Evolutionary conservation across 306 rosid genomes (phyloP).

Genomic region (Cicer arietinum): DNA sequence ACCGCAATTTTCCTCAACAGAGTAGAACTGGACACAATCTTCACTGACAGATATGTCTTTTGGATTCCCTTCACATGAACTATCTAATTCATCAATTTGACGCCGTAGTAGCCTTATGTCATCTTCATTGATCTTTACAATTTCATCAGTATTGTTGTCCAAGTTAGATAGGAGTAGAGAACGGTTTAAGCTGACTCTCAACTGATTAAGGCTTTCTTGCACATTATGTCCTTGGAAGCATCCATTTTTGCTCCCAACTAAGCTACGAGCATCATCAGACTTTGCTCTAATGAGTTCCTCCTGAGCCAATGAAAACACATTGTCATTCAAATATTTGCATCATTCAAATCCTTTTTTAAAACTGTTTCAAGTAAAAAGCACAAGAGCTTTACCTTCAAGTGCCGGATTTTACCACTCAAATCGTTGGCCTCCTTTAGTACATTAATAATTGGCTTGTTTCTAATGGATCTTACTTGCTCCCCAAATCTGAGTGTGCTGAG

Average conservation of each 20-base stretch:
- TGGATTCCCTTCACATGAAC: slow-evolving; percentile 58
- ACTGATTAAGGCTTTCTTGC: slow-evolving; percentile 81
- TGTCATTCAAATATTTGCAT: slow-evolving; percentile 31
- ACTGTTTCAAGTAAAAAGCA: slow-evolving; percentile 29
- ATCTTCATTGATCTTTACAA: slow-evolving; percentile 57
- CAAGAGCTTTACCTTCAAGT: slow-evolving; percentile 70
- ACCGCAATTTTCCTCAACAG: slow-evolving; percentile 61
- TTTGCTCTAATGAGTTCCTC: slow-evolving; percentile 90
- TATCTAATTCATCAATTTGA: slow-evolving; percentile 66
- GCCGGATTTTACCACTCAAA: slow-evolving; percentile 82
- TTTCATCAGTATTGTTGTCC: slow-evolving; percentile 64
- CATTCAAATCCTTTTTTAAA: slow-evolving; percentile 36
- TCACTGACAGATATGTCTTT: slow-evolving; percentile 46
- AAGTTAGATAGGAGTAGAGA: slow-evolving; percentile 69
- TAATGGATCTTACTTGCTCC: slow-evolving; percentile 66
- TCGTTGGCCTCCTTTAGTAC: slow-evolving; percentile 77
- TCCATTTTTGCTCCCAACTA: slow-evolving; percentile 54
- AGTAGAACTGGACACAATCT: slow-evolving; percentile 60
- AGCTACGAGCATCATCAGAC: slow-evolving; percentile 50
- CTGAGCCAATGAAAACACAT: slow-evolving; percentile 52
- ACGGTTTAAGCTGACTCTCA: slow-evolving; percentile 84
- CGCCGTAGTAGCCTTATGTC: slow-evolving; percentile 68
- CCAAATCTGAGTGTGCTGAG: slow-evolving; percentile 79
- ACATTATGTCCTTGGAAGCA: slow-evolving; percentile 73
- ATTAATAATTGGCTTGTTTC: slow-evolving; percentile 81